Conservation (phyloP, 2,329 filamentous ascomycete genomes). For the Chlorencoelia australis region DNA sequence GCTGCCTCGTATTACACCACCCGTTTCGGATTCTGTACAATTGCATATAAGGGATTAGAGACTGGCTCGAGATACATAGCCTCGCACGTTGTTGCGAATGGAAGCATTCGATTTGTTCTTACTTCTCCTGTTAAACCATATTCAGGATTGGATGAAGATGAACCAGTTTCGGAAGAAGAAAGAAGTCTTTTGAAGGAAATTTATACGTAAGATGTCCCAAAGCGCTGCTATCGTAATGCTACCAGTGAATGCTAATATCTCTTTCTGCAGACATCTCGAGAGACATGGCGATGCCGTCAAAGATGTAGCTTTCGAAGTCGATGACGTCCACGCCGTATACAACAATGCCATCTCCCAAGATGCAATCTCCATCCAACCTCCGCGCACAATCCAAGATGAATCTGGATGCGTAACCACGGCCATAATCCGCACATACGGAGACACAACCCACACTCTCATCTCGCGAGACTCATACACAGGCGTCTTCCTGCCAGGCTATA, state of each 20-base stretch:
- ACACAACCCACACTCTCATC: conserved; percentile 90
- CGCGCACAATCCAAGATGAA: conserved; percentile 44
- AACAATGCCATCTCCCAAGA: conserved; percentile 57
- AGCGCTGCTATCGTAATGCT: too few species aligned
- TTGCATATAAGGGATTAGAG: conserved; percentile 83
- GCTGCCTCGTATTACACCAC: conserved; percentile 80
- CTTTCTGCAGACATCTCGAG: conserved; percentile 74
- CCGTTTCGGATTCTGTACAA: conserved; percentile 72
- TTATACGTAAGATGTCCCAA: too few species aligned
- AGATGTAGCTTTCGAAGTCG: conserved; percentile 91
- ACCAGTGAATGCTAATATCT: too few species aligned
- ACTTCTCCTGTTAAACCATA: conserved; percentile 66
- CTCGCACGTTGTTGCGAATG: conserved; percentile 75
- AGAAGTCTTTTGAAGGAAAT: conserved; percentile 60
- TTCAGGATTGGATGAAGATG: conserved; percentile 43
- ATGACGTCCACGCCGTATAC: conserved; percentile 76
- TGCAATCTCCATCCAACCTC: conserved; percentile 51
- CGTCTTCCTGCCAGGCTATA: conserved; percentile 75
- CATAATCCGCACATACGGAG: conserved; percentile 83
- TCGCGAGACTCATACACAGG: conserved; percentile 62
- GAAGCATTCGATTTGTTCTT: conserved; percentile 70
- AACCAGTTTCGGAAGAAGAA: conserved; percentile 54
- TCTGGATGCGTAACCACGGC: conserved; percentile 62
- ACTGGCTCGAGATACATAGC: conserved; percentile 74
- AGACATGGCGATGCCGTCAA: conserved; percentile 89